Conservation (phyloP, 2,329 filamentous ascomycete species). For the Cytospora leucostoma region DNA sequence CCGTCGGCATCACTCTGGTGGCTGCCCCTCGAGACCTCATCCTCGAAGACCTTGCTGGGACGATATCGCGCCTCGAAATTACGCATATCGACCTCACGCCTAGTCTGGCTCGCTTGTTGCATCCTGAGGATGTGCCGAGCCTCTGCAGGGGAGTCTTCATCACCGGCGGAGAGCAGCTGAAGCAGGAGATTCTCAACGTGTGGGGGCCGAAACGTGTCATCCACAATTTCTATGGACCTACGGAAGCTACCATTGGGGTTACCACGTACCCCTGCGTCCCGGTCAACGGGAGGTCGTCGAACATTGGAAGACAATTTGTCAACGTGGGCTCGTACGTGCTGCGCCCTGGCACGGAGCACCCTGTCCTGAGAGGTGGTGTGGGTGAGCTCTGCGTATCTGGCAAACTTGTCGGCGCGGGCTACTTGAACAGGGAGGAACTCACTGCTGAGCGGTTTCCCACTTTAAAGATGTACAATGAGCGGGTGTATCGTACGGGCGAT, state of each 20-base stretch:
- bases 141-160: constrained; percentile 86
- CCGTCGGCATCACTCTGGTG: constrained; percentile 81
- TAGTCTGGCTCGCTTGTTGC: constrained; percentile 76
- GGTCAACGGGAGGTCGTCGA: constrained; percentile 74
- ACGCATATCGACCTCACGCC: constrained; percentile 93
- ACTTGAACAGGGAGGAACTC: constrained; percentile 77
- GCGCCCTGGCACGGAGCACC: constrained; percentile 64
- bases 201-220: constrained; percentile 83
- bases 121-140: constrained; percentile 77
- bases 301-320: constrained; percentile 83
- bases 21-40: constrained; percentile 82
- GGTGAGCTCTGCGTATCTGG: constrained; percentile 90
- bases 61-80: constrained; percentile 71
- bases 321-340: constrained; percentile 87
- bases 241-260: constrained; percentile 88
- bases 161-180: constrained; percentile 84
- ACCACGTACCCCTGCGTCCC: constrained; percentile 88
- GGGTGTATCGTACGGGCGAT: constrained; percentile 86
- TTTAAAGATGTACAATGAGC: constrained; percentile 56
- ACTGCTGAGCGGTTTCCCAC: constrained; percentile 75
- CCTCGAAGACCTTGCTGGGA: constrained; percentile 75
- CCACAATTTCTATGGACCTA: constrained; percentile 91
- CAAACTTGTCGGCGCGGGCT: constrained; percentile 84
- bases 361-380: constrained; percentile 75
- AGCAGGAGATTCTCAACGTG: constrained; percentile 82